These are phyloP conservation scores for Myrica gale DNA, from an alignment of 306 rosid genomes.

Conservation along the genomic window DNA sequence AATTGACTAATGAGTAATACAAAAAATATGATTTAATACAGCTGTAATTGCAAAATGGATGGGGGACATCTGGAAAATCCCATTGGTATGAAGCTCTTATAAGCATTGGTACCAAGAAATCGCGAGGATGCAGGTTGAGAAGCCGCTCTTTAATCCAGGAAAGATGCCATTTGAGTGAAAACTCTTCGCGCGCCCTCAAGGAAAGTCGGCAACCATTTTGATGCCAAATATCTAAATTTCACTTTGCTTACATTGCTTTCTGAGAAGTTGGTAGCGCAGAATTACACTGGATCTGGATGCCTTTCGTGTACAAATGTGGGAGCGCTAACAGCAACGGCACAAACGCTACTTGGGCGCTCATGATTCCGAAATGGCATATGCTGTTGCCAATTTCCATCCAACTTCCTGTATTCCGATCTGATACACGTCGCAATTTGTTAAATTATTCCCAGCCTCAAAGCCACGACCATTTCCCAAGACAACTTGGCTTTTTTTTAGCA, in stretches of 20 bases:
- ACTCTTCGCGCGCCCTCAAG: slow-evolving; percentile 20
- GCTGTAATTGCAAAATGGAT: slow-evolving; percentile 12
- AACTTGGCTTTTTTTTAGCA: background rate
- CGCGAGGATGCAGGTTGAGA: slow-evolving; percentile 5
- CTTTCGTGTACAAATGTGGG: slow-evolving; percentile 69
- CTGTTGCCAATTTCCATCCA: slow-evolving; percentile 98
- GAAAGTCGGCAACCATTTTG: slow-evolving; percentile 5
- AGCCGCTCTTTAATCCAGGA: slow-evolving; percentile 19
- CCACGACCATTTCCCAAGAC: background rate
- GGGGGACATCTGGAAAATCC: slow-evolving; percentile 26
- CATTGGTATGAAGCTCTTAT: slow-evolving; percentile 13
- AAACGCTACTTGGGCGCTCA: slow-evolving; percentile 88
- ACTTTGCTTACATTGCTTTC: slow-evolving; percentile 55
- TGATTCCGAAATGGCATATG: slow-evolving; percentile 86
- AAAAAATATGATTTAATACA: slow-evolving; percentile 15
- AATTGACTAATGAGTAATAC: too few species aligned
- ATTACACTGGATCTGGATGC: slow-evolving; percentile 52
- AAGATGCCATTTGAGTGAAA: slow-evolving; percentile 9
- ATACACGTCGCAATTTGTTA: background rate
- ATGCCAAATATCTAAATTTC: slow-evolving; percentile 9
- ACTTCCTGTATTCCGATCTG: slow-evolving; percentile 66
- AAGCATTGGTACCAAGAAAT: slow-evolving; percentile 3
- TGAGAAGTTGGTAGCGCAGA: slow-evolving; percentile 43
- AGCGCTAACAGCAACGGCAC: slow-evolving; percentile 75
- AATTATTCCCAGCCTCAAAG: background rate